These are phyloP conservation scores for Haplosporangium sp. DNA, from an alignment of 371 early-diverging fungal species.

Conservation along the genomic window DNA sequence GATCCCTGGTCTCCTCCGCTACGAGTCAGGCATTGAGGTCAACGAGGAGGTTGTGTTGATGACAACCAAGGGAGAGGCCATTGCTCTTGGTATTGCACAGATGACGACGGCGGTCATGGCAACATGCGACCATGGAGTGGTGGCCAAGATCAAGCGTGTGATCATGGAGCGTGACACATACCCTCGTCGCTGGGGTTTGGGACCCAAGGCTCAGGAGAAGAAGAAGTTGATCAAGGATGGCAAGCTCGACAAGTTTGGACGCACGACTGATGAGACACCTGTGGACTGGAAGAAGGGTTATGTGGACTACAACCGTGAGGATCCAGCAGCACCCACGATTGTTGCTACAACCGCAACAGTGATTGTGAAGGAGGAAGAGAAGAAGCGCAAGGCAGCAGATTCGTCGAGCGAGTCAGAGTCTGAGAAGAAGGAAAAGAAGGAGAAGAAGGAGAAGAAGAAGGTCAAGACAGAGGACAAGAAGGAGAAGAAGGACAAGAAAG, in stretches of 20 bases:
- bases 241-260: conserved; percentile 96
- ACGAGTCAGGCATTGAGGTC: conserved; percentile 96
- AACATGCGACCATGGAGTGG: conserved; percentile 92
- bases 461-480: conserved; percentile 30
- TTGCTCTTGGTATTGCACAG: conserved; percentile 96
- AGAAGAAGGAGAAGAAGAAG: conserved; percentile 58
- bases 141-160: conserved; percentile 99
- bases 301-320: conserved; percentile 69
- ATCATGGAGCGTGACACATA: conserved; percentile 99
- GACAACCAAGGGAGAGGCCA: conserved; percentile 99
- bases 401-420: conserved; percentile 58
- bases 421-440: conserved; percentile 48
- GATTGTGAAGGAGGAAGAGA: conserved; percentile 28
- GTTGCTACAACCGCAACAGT: conserved; percentile 26
- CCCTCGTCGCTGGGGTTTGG: conserved; percentile 98
- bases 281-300: conserved; percentile 75
- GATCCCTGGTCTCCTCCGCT: conserved; percentile 98
- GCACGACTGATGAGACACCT: conserved; percentile 88
- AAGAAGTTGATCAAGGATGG: conserved; percentile 97
- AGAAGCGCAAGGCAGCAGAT: conserved; percentile 57
- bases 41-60: conserved; percentile 97
- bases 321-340: conserved; percentile 49
- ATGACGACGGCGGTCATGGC: conserved; percentile 98
- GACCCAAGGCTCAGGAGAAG: conserved; percentile 95
- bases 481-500: conserved; percentile 59